phyloP scores from a whole-genome alignment of 139 green algal genomes.

The Picochlorum sp. region DNA sequence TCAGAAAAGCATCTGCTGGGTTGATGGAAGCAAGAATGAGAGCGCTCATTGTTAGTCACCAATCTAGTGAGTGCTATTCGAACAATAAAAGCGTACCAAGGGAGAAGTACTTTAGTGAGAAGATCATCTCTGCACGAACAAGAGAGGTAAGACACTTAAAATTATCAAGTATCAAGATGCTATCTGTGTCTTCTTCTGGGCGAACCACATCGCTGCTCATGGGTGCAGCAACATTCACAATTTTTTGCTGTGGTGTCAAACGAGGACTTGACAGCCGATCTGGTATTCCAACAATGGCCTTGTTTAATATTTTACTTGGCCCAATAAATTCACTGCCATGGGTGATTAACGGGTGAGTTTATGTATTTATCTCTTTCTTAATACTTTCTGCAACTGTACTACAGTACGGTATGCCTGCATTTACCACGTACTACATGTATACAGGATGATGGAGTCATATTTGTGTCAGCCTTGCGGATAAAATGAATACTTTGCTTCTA shows the following conservation, averaged over 20 bases:
- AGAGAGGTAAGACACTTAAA: slow-evolving; percentile 46
- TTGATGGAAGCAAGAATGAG: slow-evolving; percentile 80
- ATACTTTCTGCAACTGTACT: too few relatives aligned
- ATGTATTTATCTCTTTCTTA: slow-evolving; percentile 8
- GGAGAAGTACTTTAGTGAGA: slow-evolving; percentile 39
- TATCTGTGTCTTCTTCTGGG: slow-evolving; percentile 87
- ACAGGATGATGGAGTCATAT: slow-evolving; percentile 57
- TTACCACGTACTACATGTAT: neutral
- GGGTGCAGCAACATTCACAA: slow-evolving; percentile 45
- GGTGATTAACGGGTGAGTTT: slow-evolving; percentile 57
- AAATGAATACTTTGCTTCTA: slow-evolving; percentile 23
- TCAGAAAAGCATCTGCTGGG: slow-evolving; percentile 38
- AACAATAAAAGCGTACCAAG: slow-evolving; percentile 44
- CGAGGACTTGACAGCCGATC: neutral
- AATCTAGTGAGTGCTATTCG: slow-evolving; percentile 49
- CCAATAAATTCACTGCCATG: slow-evolving; percentile 83
- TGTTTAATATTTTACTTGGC: slow-evolving; percentile 80
- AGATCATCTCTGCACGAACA: slow-evolving; percentile 20
- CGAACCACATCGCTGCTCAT: slow-evolving; percentile 69
- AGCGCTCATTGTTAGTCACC: slow-evolving; percentile 35
- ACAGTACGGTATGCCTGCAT: too few relatives aligned
- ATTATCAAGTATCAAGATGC: slow-evolving; percentile 86
- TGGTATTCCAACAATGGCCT: slow-evolving; percentile 72
- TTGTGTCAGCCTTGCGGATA: slow-evolving; percentile 53
- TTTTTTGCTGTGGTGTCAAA: slow-evolving; percentile 36